Evolutionary conservation across 2,329 filamentous ascomycete species (phyloP), one percentile per base, ranked within the genome.

Genomic region (Nigrospora oryzae): DNA sequence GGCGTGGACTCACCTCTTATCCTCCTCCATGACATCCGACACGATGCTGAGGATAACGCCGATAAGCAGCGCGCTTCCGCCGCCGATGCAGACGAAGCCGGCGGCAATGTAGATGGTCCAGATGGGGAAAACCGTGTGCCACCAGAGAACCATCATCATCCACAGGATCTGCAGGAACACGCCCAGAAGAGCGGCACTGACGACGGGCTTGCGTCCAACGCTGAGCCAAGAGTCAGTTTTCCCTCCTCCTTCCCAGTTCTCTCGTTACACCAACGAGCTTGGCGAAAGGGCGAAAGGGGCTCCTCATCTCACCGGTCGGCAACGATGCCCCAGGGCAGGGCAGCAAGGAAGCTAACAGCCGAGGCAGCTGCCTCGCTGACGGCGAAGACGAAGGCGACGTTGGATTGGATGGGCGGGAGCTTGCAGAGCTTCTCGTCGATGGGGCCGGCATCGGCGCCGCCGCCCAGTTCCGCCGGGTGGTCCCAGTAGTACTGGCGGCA

Each of bases 351-450:
- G n/a, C 57, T 57, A 44, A 62, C 59, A 28, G 63, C 52, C 8
- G 63, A 54, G 23, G 54, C 52, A 42, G 65, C 30, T 14, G 61
- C 54, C 12, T 48, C 46, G 38, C 51, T 42, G 5, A 60, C 56
- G 13, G 62, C 65, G 17, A 65, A 47, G 16, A 67, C 48, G 32
- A 60, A 56, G 17, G 65, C 65, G 40, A 69, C 51, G 19, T 63
- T 51, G 17, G 54, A 52, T 53, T 69, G 65, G n/a, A 62, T 53
- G 1, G 48, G 38, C n/a, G 57, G 46, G 12, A 51, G 51, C 45
- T 68, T 68, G 48, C 61, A 62, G 11, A 63, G 47, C 15, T 53
- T 57, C 54, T 62, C 67, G 44, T 67, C 62, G 43, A 70, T 66
- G 1, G 54, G 49, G 5, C 23, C 23, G 23, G 5, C 23, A 10